phyloP scores from a whole-genome alignment of 805 yeast genomes.

The Debaryomyces castellii region DNA sequence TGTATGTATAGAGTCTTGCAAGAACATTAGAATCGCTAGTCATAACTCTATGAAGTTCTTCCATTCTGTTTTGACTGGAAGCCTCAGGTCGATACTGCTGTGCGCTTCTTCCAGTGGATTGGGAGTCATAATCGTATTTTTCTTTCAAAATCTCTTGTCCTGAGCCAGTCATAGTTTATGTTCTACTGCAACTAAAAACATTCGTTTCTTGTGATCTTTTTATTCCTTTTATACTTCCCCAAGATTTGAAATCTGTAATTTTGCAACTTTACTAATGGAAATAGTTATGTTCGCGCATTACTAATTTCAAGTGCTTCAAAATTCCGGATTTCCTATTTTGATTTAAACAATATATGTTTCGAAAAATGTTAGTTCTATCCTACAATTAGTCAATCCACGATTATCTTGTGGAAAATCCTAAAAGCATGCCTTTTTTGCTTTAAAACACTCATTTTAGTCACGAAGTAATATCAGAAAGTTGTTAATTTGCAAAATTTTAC shows the following conservation, averaged over 20 bases:
- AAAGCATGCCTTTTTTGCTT: too few species aligned
- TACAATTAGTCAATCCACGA: too few species aligned
- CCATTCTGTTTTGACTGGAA: neutral
- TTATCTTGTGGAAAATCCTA: too few species aligned
- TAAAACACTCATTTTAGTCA: too few species aligned
- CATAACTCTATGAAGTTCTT: neutral
- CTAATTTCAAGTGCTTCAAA: too few species aligned
- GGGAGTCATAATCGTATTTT: neutral
- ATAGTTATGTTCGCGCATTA: too few species aligned
- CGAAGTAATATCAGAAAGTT: too few species aligned
- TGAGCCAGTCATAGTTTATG: neutral
- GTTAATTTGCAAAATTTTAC: too few species aligned
- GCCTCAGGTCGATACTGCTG: neutral
- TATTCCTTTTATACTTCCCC: neutral
- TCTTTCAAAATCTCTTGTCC: neutral
- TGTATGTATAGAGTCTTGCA: conserved; percentile 16
- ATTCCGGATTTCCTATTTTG: too few species aligned
- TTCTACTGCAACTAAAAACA: neutral
- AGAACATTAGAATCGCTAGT: neutral
- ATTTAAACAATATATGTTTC: too few species aligned
- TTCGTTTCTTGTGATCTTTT: neutral
- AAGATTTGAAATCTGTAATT: neutral
- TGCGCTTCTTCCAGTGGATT: neutral
- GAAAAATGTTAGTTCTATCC: too few species aligned
- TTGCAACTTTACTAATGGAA: too few species aligned